phyloP scores from a whole-genome alignment of 1,284 basidiomycete genomes.

The Coniophora puteana region DNA sequence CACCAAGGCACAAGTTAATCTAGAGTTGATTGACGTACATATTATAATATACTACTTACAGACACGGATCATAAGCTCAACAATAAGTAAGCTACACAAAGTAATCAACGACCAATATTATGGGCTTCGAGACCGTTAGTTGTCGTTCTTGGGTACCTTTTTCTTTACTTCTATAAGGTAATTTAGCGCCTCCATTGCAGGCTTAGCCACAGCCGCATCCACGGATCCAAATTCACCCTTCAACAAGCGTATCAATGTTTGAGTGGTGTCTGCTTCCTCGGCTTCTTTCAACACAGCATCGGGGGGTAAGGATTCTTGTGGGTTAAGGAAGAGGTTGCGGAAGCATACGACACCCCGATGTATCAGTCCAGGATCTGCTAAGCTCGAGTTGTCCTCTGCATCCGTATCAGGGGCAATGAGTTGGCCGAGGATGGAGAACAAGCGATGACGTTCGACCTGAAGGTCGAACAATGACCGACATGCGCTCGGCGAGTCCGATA shows the following conservation, averaged over 20 bases:
- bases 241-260: conserved; percentile 45
- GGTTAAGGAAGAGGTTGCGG: conserved; percentile 55
- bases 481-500: conserved; percentile 62
- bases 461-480: conserved; percentile 60
- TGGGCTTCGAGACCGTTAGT: too few relatives aligned
- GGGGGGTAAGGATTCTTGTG: conserved; percentile 34
- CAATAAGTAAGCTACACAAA: not conserved
- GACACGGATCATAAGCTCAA: not conserved
- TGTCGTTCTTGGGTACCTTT: not conserved
- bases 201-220: conserved; percentile 33
- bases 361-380: conserved; percentile 56
- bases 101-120: not conserved
- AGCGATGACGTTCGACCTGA: conserved; percentile 57
- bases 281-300: conserved; percentile 46
- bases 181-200: conserved; percentile 44
- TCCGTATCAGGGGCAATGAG: conserved; percentile 54
- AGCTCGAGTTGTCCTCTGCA: conserved; percentile 29
- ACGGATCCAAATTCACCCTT: conserved; percentile 32
- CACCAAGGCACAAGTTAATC: too few relatives aligned
- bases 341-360: conserved; percentile 76
- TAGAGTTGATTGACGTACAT: too few relatives aligned
- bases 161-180: conserved; percentile 20
- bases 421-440: conserved; percentile 57
- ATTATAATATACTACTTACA: too few relatives aligned
- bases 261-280: conserved; percentile 44